Conservation (phyloP, 768 basidiomycete species). For the Bullera alba region DNA sequence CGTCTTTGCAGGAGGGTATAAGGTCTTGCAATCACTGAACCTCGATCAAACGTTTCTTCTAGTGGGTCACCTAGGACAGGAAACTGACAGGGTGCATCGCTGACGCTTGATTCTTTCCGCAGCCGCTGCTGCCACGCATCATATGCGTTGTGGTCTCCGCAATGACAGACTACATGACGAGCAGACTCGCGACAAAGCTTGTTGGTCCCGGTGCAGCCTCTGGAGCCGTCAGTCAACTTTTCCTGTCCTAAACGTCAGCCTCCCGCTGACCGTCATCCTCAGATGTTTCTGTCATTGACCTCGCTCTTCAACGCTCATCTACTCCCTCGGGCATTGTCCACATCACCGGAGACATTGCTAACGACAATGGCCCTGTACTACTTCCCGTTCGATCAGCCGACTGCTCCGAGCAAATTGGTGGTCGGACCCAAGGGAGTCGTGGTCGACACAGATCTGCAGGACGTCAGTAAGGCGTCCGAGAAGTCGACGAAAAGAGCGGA, state of each 20-base stretch:
- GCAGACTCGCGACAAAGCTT: conserved; percentile 55
- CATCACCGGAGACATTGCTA: conserved; percentile 83
- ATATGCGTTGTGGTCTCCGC: conserved; percentile 72
- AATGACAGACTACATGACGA: conserved; percentile 68
- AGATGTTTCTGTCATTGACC: conserved; percentile 74
- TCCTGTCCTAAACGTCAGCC: background rate
- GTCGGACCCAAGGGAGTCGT: background rate
- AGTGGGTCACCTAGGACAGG: conserved; percentile 51
- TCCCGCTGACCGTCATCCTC: conserved; percentile 1
- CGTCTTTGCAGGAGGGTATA: conserved; percentile 71
- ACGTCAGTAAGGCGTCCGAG: background rate
- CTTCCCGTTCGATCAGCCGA: conserved; percentile 52
- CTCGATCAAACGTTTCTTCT: conserved; percentile 57
- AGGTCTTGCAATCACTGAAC: conserved; percentile 55
- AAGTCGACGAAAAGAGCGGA: background rate
- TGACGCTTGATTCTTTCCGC: background rate
- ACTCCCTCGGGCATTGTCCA: conserved; percentile 80
- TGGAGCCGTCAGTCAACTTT: conserved; percentile 61
- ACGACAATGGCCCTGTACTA: conserved; percentile 67
- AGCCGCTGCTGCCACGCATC: conserved; percentile 57
- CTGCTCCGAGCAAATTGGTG: background rate
- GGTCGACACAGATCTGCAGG: conserved; percentile 12
- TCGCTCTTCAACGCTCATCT: conserved; percentile 82
- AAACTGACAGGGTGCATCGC: background rate
- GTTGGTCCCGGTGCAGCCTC: conserved; percentile 57